phyloP scores from a whole-genome alignment of 305 asterid genomes.

The Solanum hybrid region DNA sequence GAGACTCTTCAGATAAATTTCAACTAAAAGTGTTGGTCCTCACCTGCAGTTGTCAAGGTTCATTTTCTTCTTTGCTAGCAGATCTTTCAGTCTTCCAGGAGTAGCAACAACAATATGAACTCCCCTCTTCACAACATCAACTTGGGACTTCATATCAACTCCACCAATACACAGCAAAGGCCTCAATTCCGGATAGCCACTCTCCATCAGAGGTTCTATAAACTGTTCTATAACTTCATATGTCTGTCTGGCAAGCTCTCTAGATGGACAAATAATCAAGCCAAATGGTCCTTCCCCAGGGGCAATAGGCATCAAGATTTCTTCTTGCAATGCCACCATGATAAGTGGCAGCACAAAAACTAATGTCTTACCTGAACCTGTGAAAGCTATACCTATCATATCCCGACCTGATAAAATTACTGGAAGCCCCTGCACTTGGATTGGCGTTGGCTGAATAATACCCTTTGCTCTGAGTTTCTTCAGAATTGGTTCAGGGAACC shows the following conservation, averaged over 20 bases:
- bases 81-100: slow-evolving; percentile 81
- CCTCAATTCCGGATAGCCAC: slow-evolving; percentile 63
- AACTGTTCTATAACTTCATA: slow-evolving; percentile 68
- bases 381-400: slow-evolving; percentile 84
- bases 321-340: slow-evolving; percentile 77
- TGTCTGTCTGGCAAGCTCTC: slow-evolving; percentile 85
- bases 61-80: slow-evolving; percentile 91
- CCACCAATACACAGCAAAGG: slow-evolving; percentile 90
- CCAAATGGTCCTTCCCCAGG: slow-evolving; percentile 89
- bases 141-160: slow-evolving; percentile 74
- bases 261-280: slow-evolving; percentile 69
- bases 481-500: slow-evolving; percentile 70
- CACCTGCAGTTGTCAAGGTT: slow-evolving; percentile 77
- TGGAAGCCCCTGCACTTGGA: slow-evolving; percentile 83
- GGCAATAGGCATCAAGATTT: slow-evolving; percentile 63
- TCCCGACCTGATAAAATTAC: slow-evolving; percentile 68
- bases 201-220: slow-evolving; percentile 53
- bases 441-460: slow-evolving; percentile 78
- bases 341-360: slow-evolving; percentile 70
- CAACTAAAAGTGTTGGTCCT: background rate
- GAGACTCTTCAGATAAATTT: background rate
- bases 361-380: slow-evolving; percentile 83
- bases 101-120: slow-evolving; percentile 93
- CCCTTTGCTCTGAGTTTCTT: slow-evolving; percentile 63
- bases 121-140: slow-evolving; percentile 69